Base-by-base conservation (phyloP, 495 filamentous ascomycete genomes). In the Penicillium bialowiezense region DNA sequence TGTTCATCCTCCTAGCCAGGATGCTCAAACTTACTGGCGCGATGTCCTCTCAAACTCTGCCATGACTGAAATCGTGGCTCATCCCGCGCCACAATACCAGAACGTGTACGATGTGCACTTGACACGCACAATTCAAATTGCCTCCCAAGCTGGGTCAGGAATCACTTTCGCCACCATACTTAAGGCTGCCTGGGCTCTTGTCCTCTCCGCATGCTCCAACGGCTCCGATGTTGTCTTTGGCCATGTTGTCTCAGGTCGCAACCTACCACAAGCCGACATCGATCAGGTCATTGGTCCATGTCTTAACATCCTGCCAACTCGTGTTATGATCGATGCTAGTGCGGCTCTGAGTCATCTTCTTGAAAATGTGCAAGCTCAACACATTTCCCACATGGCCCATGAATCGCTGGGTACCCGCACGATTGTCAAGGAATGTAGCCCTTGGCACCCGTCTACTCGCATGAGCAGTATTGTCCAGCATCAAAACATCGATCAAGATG, bases 121-220 rank as follows among this genome's bases (percentile, higher is more conserved):
- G n/a, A n/a, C n/a, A n/a, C n/a, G n/a, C n/a, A n/a, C n/a, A n/a
- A n/a, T n/a, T n/a, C n/a, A n/a, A n/a, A n/a, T n/a, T n/a, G n/a
- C n/a, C n/a, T n/a, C n/a, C n/a, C n/a, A n/a, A n/a, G 21, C 21
- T 26, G 13, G 26, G 39, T 41, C 23, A 2, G 39, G 23, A 28
- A 28, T 53, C 26, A 53, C 69, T 3, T 37, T 52, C 6, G 68
- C 65, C 6, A 62, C 56, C 9, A 28, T 67, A 12, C 38, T 70
- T 12, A 56, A 57, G n/a, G 55, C 64, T 9, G 68, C 68, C 0
- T 70, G 66, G 64, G 58, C 69, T 21, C n/a, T 70, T 1, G 47
- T 69, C 13, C 43, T 65, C 21, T 56, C 60, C 10, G 13, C 26
- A 0, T 48, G 55, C 20, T 47, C 55, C 7, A 37, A 46, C 12